Conservation (phyloP, 495 filamentous ascomycete genomes). For the Pyronema domesticum region DNA sequence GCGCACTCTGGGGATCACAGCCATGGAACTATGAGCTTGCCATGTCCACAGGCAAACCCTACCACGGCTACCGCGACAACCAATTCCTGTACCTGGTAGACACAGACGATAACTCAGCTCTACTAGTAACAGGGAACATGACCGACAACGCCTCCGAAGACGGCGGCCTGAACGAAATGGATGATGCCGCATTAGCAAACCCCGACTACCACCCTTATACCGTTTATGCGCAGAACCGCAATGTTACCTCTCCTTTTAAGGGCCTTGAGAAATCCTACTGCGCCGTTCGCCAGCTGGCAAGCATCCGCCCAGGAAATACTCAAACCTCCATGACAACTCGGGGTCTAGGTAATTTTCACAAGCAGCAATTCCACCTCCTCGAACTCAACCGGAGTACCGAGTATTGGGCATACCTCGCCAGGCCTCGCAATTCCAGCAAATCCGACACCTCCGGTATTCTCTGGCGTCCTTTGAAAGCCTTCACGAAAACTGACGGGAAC, state of each 20-base stretch:
- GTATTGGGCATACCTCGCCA: conserved; percentile 56
- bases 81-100: conserved; percentile 54
- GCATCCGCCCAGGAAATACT: conserved; percentile 36
- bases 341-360: conserved; percentile 43
- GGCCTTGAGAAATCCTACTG: conserved; percentile 63
- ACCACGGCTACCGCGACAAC: conserved; percentile 39
- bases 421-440: conserved; percentile 34
- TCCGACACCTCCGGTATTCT: conserved; percentile 41
- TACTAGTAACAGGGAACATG: conserved; percentile 57
- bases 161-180: conserved; percentile 16
- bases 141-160: conserved; percentile 31
- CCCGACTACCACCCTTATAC: conserved; percentile 42
- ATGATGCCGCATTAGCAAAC: conserved; percentile 13
- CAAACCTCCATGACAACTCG: conserved; percentile 48
- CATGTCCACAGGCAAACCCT: conserved; percentile 59
- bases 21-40: conserved; percentile 61
- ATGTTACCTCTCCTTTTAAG: conserved; percentile 32
- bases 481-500: conserved; percentile 55
- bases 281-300: conserved; percentile 44
- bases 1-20: conserved; percentile 31
- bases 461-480: conserved; percentile 47
- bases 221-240: conserved; percentile 53
- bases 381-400: conserved; percentile 49
- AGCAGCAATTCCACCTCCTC: conserved; percentile 70
- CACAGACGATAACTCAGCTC: conserved; percentile 54